A percentile compares a stretch with the other conserved stretches of the same genome.
Conservation (phyloP, 2,329 filamentous ascomycete genomes). For the Zalaria obscura region DNA sequence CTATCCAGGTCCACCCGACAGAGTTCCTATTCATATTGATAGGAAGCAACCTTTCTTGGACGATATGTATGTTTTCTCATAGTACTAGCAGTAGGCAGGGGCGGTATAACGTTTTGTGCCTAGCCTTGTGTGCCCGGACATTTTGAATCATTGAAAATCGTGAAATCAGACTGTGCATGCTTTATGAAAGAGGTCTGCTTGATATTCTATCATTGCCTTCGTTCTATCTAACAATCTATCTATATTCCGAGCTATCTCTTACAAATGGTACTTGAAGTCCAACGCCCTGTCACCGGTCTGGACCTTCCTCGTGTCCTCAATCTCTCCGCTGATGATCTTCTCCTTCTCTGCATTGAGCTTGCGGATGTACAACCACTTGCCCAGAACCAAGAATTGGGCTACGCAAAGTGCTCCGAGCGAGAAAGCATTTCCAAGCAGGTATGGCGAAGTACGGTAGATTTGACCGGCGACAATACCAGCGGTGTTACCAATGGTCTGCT, state of each 20-base stretch:
- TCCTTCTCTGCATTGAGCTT: constrained; percentile 3
- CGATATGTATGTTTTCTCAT: too few relatives aligned
- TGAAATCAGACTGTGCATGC: not conserved
- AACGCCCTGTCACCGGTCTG: constrained; percentile 3
- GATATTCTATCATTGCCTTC: too few relatives aligned
- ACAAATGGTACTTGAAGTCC: constrained; percentile 6
- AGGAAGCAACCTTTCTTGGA: too few relatives aligned
- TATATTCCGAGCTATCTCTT: not conserved
- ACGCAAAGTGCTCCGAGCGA: constrained; percentile 4
- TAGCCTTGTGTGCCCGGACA: not conserved
- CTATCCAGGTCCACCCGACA: too few relatives aligned
- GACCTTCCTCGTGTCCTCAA: constrained; percentile 2
- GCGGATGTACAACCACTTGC: constrained; percentile 4
- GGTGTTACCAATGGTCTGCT: constrained; percentile 34
- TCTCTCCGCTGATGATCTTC: constrained; percentile 2
- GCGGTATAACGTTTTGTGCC: too few relatives aligned
- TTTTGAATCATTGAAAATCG: not conserved
- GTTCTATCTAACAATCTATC: too few relatives aligned
- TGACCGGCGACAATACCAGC: constrained; percentile 35
- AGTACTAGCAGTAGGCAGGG: too few relatives aligned
- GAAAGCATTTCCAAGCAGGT: constrained; percentile 6
- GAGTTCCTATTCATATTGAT: too few relatives aligned
- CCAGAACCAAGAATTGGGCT: constrained; percentile 2
- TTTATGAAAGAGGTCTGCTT: not conserved
- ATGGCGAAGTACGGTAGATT: constrained; percentile 21